Evolutionary conservation across 805 yeast genomes (phyloP), one percentile per base, ranked within the genome.

Genomic region (Candida koratica): DNA sequence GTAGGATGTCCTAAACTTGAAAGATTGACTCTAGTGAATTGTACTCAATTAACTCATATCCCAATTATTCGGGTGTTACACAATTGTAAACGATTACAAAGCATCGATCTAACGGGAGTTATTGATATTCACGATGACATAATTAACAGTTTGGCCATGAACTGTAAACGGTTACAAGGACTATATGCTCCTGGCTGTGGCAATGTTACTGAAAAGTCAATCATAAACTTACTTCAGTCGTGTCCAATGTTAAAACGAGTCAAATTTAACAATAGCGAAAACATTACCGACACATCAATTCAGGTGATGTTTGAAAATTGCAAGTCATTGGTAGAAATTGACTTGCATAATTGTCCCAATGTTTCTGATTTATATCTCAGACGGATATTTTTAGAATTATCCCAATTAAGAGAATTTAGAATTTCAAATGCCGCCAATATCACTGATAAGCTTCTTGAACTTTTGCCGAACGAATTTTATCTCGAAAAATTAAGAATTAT

Each of bases 81-180:
- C 34, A 77, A 77, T 14, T 87, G 95, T 58, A 70, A 71, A 41
- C 71, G 77, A 43, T 64, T 90, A 40, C 95, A 85, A 57, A 83
- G 94, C 28, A 80, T 90, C 33, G 97, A 90, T 60, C 69, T 90
- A 48, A 81, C 96, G 0, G 93, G 93, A 6, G 82, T 86, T 4
- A 69, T 69, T 28, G 77, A 73, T 43, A 60, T 67, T 36, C 71
- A 67, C 37, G 96, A 89, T 62, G 77, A 71, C 28, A 77, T 88
- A 4, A 76, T 87, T 40, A 47, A 60, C 18, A 77, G 84, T 5
- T 67, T 90, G 45, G 87, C 96, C 3, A 53, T 54, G 6, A 71
- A 76, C 49, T 89, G 96, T 57, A 73, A 75, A 24, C 64, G 90
- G 31, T 67, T 90, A 29, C 97, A 90, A 61, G 96, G 96, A 1